phyloP scores from a whole-genome alignment of 495 filamentous ascomycete genomes.

The Penicillium flavigenum region DNA sequence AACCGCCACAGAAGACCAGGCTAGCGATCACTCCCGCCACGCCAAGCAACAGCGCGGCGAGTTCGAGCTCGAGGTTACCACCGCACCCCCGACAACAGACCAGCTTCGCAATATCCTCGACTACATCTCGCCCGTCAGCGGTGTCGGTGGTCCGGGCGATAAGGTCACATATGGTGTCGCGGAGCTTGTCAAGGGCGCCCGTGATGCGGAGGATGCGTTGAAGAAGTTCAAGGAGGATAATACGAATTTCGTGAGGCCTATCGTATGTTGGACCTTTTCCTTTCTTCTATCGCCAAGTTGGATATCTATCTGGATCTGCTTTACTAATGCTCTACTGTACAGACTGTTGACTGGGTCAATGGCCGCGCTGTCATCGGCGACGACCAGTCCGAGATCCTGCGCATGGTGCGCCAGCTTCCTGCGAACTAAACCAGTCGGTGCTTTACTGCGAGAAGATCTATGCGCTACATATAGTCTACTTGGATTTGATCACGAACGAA shows the following conservation, averaged over 20 bases:
- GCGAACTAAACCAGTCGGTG: slow-evolving; percentile 14
- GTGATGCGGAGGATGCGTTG: slow-evolving; percentile 69
- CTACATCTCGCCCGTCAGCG: slow-evolving; percentile 63
- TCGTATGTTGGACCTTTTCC: slow-evolving; percentile 51
- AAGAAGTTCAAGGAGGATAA: slow-evolving; percentile 61
- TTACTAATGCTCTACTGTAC: slow-evolving; percentile 19
- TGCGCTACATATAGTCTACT: neutral
- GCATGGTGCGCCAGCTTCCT: slow-evolving; percentile 61
- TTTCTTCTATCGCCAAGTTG: slow-evolving; percentile 8
- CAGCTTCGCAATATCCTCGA: slow-evolving; percentile 87
- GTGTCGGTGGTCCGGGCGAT: slow-evolving; percentile 22
- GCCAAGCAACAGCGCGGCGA: slow-evolving; percentile 56
- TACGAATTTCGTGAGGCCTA: slow-evolving; percentile 67
- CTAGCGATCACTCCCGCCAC: slow-evolving; percentile 57
- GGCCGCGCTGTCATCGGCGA: slow-evolving; percentile 75
- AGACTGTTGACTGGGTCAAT: slow-evolving; percentile 93
- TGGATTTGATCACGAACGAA: neutral
- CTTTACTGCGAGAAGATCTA: neutral
- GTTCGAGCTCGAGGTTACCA: slow-evolving; percentile 85
- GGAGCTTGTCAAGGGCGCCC: slow-evolving; percentile 69
- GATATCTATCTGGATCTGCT: slow-evolving; percentile 1
- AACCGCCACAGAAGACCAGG: slow-evolving; percentile 64
- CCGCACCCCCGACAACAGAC: slow-evolving; percentile 73
- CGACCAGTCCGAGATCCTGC: slow-evolving; percentile 79
- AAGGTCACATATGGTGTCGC: slow-evolving; percentile 36